phyloP scores from a whole-genome alignment of 148 eudicot genomes.

The Chenopodium album region DNA sequence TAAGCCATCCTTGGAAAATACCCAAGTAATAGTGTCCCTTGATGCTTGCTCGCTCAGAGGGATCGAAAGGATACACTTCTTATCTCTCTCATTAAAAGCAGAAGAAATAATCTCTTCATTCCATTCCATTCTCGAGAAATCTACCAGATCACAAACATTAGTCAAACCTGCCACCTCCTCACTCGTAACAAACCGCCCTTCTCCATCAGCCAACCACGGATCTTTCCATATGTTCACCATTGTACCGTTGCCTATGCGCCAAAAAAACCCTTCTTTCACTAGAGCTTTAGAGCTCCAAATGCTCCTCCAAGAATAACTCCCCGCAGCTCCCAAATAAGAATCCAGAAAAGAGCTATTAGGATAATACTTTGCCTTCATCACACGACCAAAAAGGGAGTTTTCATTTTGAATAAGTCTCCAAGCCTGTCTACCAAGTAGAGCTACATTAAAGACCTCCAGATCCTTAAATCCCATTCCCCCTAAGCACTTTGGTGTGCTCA shows the following conservation, averaged over 20 bases:
- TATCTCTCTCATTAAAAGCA: too few relatives aligned
- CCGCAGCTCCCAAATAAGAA: fast-evolving
- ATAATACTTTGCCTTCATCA: neutral
- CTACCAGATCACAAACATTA: neutral
- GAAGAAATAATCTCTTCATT: too few relatives aligned
- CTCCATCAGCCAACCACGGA: neutral
- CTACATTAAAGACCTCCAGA: neutral
- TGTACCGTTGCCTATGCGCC: neutral
- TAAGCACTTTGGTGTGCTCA: neutral
- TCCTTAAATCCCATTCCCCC: neutral
- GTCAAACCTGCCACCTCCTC: neutral
- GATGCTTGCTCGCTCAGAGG: neutral
- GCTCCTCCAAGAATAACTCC: neutral
- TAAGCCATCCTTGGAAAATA: too few relatives aligned
- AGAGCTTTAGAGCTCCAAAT: neutral
- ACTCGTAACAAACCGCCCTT: too few relatives aligned
- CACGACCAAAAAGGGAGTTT: neutral
- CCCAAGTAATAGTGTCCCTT: neutral
- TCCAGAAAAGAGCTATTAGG: neutral
- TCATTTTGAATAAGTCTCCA: neutral
- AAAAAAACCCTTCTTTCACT: neutral
- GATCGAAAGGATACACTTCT: neutral
- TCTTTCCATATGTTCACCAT: neutral
- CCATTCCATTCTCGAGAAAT: too few relatives aligned
- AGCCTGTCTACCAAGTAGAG: neutral